Evolutionary conservation across 352 stramenopile genomes (phyloP), one percentile per base, ranked within the genome.

Genomic region (Lagenidium giganteum): DNA sequence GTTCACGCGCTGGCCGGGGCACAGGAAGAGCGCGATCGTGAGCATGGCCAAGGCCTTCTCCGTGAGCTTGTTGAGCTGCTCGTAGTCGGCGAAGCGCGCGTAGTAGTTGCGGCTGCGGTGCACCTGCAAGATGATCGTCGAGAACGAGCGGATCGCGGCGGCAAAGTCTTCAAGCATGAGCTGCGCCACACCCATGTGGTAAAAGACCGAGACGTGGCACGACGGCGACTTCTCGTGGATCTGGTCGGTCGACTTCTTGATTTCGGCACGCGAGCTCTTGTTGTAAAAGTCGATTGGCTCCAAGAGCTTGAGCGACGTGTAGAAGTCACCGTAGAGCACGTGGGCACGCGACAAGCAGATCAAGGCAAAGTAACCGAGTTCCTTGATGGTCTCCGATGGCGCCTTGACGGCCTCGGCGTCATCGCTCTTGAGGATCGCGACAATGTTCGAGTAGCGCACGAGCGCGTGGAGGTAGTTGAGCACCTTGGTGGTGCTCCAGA

Each of bases 161-260:
- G 93, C 86, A 76, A 98, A 98, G 47, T 97, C 87, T 60, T 96
- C 80, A 34, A 98, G 73, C 95, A 99, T 98, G 54, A 99, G 76
- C 70, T 98, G 97, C 11, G 87, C 83, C 28, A 99, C 95, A 20
- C 96, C 95, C 45, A 97, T 91, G 85, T 99, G 96, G 72, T 99
- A 99, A 42, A 96, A 93, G 25, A 98, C 70, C 42, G 89, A 98
- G 14, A 99, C 68, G 48, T 97, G 85, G 48, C 89, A 96, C 20
- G 79, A 65, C 34, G 97, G 91, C 31, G 96, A 88, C 48, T 89
- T 91, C 38, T 93, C 76, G 67, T 96, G 76, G 56, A 96, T 87
- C 54, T 90, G 78, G 32, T 85, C 67, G 44, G 64, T 80, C 38
- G 58, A 58, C 62, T 89, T 91, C 26, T 71, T 42, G 57, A 28